Evolutionary conservation across 768 basidiomycete genomes (phyloP), one percentile per base, ranked within the genome.

Genomic region (Dentipellis sp.): DNA sequence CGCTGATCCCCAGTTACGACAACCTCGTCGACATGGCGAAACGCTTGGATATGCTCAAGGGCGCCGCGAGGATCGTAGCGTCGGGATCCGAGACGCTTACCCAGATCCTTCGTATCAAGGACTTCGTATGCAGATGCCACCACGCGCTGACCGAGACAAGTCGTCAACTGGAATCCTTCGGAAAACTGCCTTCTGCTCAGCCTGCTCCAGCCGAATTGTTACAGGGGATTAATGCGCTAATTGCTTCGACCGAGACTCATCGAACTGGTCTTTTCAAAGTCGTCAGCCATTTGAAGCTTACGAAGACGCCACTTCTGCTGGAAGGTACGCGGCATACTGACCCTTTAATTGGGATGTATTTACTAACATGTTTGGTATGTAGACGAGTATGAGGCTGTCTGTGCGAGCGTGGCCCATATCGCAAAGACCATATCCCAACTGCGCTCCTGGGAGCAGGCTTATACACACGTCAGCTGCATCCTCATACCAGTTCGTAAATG

Each of bases 291-390:
- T 53, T 70, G 54, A 63, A 59, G 34, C 52, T 67, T 21, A 65
- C 69, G 17, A 21, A 67, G 17, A 61, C 67, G 19, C 66, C 69
- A 1, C 57, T 76, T 38, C 61, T 80, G 10, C 62, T 75, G 49
- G 63, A 67, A 62, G 68, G 79, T 78, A 54, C 21, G 67, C 56
- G 34, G 1, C 16, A n/a, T 37, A 10, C 22, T 8, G 39, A n/a
- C 29, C 36, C 14, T 12, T 7, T 14, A 16, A 29, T 10, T 45
- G 10, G 16, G 11, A 23, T 16, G 17, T 37, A 52, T 9, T n/a
- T 38, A n/a, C 17, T 37, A 11, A 29, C 29, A 52, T 35, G 36
- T 48, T 19, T 46, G 17, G 1, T 50, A 23, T 45, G 16, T 42
- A 62, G 61, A 61, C 19, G 61, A 62, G 11, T 23, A 50, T 10